A percentile compares a stretch with the other conserved stretches of the same genome.
Evolutionary conservation across 2,329 filamentous ascomycete species (phyloP).

Genomic region (Botrytis elliptica): DNA sequence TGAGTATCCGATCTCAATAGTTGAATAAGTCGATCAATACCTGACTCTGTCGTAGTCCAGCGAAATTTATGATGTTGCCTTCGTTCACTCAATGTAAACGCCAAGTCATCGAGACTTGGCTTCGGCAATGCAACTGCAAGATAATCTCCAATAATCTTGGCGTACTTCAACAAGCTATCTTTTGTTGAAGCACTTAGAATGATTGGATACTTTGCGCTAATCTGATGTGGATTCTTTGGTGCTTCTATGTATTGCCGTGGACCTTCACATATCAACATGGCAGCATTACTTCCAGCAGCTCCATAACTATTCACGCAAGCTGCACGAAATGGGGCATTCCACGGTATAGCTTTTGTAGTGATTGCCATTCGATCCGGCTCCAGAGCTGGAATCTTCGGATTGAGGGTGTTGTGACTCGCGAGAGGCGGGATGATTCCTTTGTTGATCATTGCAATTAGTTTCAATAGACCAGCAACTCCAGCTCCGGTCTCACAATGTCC

Average conservation of each 20-base stretch:
- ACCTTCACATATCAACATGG: slow-evolving; percentile 25
- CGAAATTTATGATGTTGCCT: neutral
- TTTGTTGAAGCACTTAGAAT: neutral
- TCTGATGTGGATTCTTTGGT: neutral
- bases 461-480: slow-evolving; percentile 42
- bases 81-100: slow-evolving; percentile 4
- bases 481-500: slow-evolving; percentile 40
- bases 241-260: neutral
- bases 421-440: slow-evolving; percentile 44
- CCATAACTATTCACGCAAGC: slow-evolving; percentile 33
- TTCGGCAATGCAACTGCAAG: neutral
- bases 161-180: neutral
- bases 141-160: neutral
- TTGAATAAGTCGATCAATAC: neutral
- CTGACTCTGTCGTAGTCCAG: neutral
- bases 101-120: neutral
- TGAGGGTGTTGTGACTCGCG: slow-evolving; percentile 41
- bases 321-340: neutral
- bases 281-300: slow-evolving; percentile 31
- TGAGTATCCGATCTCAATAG: neutral
- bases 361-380: slow-evolving; percentile 5
- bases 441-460: slow-evolving; percentile 43
- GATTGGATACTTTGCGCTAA: neutral
- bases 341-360: neutral
- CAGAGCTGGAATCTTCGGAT: slow-evolving; percentile 29